Percentiles rank a stretch among this genome's conserved stretches.
Conservation (phyloP, 1,284 basidiomycete species). For the Moesziomyces sp. region DNA sequence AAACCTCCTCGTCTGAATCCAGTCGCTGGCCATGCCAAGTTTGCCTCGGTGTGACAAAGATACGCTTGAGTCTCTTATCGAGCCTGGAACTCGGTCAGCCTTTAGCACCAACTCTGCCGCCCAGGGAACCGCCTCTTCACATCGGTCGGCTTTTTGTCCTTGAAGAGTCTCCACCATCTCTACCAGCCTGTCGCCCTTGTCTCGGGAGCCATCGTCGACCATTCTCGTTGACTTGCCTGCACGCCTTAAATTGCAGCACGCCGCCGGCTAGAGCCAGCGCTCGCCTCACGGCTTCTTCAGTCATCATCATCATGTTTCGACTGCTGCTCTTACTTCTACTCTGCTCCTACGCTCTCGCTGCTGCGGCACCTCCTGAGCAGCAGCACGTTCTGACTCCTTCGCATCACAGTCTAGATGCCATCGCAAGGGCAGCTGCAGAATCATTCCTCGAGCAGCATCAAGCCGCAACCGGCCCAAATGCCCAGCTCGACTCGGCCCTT, state of each 20-base stretch:
- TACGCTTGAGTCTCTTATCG: no score
- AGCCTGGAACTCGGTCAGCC: no score
- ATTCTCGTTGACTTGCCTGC: background rate
- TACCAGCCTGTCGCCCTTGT: no score
- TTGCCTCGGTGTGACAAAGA: no score
- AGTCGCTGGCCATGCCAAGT: no score
- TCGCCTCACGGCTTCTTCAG: background rate
- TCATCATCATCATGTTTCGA: background rate
- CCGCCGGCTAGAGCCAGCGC: background rate
- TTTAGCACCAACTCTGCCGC: no score
- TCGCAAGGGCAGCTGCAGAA: constrained; percentile 12
- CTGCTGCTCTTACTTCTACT: background rate
- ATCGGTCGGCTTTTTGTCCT: background rate
- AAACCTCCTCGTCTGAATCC: no score
- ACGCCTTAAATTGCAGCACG: background rate
- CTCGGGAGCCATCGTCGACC: no score
- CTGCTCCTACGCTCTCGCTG: background rate
- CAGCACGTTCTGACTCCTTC: background rate
- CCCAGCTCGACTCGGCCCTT: background rate
- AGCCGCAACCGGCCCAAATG: background rate
- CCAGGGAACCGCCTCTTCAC: no score
- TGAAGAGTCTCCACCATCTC: background rate
- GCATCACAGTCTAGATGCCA: constrained; percentile 3
- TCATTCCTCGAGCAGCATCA: constrained; percentile 10
- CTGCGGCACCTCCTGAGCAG: background rate